Conservation (phyloP, 495 filamentous ascomycete genomes). For the Talaromyces liani region DNA sequence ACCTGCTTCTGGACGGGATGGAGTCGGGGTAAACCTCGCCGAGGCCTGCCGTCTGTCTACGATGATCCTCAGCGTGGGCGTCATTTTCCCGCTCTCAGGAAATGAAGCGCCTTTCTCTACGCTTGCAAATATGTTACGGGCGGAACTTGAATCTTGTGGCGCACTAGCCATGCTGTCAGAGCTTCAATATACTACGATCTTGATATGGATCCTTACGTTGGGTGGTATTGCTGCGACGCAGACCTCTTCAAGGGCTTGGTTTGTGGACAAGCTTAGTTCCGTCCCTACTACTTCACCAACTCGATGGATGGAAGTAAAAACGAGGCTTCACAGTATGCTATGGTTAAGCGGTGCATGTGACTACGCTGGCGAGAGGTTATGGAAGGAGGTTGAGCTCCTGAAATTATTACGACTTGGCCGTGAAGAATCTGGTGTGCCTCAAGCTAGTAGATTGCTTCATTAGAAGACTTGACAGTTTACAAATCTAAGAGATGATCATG, state of each 20-base stretch:
- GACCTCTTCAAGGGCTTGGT: constrained; percentile 23
- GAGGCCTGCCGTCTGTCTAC: constrained; percentile 31
- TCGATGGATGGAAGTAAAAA: constrained; percentile 19
- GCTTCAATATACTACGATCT: not conserved
- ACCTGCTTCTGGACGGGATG: constrained; percentile 9
- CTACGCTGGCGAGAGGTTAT: constrained; percentile 20
- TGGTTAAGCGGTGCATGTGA: constrained; percentile 34
- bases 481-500: no score
- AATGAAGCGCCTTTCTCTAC: constrained; percentile 24
- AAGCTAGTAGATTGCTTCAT: no score
- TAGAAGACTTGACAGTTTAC: no score
- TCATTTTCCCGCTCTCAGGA: constrained; percentile 33
- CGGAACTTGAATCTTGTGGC: not conserved
- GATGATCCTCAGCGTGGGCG: constrained; percentile 28
- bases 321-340: constrained; percentile 20
- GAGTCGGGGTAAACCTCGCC: constrained; percentile 19
- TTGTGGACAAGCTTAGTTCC: constrained; percentile 17
- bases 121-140: constrained; percentile 20
- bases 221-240: constrained; percentile 30
- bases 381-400: constrained; percentile 18
- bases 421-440: not conserved
- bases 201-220: constrained; percentile 29
- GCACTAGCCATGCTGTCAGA: not conserved
- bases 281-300: constrained; percentile 15
- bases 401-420: not conserved